Percentiles rank a stretch among this genome's conserved stretches.
These are phyloP conservation scores for Penstemon barbatus DNA, from an alignment of 257 asterid species.

Conservation along the genomic window DNA sequence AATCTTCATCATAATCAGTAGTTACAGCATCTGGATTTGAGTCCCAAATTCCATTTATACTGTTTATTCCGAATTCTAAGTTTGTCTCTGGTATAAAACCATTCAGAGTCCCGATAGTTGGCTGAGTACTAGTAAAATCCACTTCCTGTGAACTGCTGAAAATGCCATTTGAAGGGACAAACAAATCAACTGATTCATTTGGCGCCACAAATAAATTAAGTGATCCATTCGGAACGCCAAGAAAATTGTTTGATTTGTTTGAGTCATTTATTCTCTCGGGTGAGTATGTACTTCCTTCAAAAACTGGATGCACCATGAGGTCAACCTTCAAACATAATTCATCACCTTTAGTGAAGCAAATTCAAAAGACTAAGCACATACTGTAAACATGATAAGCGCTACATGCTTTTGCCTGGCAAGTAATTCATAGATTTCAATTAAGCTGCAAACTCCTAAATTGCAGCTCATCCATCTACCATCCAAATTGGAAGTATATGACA, in stretches of 20 bases:
- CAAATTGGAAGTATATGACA: slow-evolving; percentile 2
- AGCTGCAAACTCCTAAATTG: neutral
- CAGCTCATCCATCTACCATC: neutral
- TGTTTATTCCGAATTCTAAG: slow-evolving; percentile 34
- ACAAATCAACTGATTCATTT: slow-evolving; percentile 40
- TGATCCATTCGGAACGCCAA: slow-evolving; percentile 44
- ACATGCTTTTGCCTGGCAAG: slow-evolving; percentile 13
- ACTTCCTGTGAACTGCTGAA: slow-evolving; percentile 37
- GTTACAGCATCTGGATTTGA: slow-evolving; percentile 30
- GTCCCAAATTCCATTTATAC: slow-evolving; percentile 28
- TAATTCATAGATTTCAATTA: slow-evolving; percentile 12
- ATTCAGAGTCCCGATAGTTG: slow-evolving; percentile 34
- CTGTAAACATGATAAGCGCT: slow-evolving; percentile 14
- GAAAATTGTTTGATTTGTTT: slow-evolving; percentile 32
- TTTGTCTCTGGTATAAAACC: slow-evolving; percentile 34
- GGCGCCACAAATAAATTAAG: slow-evolving; percentile 33
- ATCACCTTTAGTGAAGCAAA: slow-evolving; percentile 37
- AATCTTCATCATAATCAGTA: slow-evolving; percentile 55
- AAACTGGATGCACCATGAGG: slow-evolving; percentile 31
- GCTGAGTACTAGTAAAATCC: slow-evolving; percentile 36
- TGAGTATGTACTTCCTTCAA: slow-evolving; percentile 38
- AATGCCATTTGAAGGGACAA: slow-evolving; percentile 40
- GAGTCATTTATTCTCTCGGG: slow-evolving; percentile 35
- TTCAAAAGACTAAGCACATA: slow-evolving; percentile 11
- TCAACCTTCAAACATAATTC: slow-evolving; percentile 48